These are phyloP conservation scores for Baudoinia panamericana DNA, from an alignment of 495 filamentous ascomycete genomes.

Conservation along the genomic window DNA sequence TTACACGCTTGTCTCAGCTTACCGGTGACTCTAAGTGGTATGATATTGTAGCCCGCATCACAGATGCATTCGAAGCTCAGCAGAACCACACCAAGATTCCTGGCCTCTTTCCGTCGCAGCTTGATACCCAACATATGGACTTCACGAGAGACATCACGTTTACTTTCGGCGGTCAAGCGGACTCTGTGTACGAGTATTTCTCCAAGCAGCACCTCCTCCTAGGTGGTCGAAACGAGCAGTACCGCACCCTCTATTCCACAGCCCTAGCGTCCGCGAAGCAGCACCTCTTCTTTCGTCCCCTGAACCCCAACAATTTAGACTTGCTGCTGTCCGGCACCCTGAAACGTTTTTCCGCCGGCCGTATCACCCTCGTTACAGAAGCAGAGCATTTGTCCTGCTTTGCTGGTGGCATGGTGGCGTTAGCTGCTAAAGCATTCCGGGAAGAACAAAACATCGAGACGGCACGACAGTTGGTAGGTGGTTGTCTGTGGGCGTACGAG, in stretches of 20 bases:
- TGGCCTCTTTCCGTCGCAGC: slow-evolving; percentile 3
- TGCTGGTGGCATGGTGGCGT: slow-evolving; percentile 81
- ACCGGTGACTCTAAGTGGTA: slow-evolving; percentile 30
- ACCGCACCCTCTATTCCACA: slow-evolving; percentile 31
- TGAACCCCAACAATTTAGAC: slow-evolving; percentile 62
- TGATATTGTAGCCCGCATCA: slow-evolving; percentile 25
- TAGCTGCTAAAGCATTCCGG: slow-evolving; percentile 72
- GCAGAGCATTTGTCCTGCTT: slow-evolving; percentile 78
- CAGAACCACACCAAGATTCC: slow-evolving; percentile 8
- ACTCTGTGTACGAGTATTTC: slow-evolving; percentile 32
- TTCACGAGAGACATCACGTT: slow-evolving; percentile 33
- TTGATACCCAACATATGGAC: slow-evolving; percentile 29
- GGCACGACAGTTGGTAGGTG: slow-evolving; percentile 46
- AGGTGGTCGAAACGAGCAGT: slow-evolving; percentile 28
- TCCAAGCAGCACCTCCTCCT: slow-evolving; percentile 29
- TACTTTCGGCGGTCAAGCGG: slow-evolving; percentile 28
- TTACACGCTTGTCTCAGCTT: slow-evolving; percentile 28
- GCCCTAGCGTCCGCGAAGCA: slow-evolving; percentile 22
- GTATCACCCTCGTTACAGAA: slow-evolving; percentile 32
- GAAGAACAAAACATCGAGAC: slow-evolving; percentile 67
- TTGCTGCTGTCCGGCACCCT: slow-evolving; percentile 60
- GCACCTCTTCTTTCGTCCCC: slow-evolving; percentile 43
- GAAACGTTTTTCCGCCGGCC: slow-evolving; percentile 25
- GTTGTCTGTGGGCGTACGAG: slow-evolving; percentile 25
- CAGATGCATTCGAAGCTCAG: slow-evolving; percentile 22